Base-by-base conservation (phyloP, 108 stramenopile genomes). In the Conticribra guillardii region DNA sequence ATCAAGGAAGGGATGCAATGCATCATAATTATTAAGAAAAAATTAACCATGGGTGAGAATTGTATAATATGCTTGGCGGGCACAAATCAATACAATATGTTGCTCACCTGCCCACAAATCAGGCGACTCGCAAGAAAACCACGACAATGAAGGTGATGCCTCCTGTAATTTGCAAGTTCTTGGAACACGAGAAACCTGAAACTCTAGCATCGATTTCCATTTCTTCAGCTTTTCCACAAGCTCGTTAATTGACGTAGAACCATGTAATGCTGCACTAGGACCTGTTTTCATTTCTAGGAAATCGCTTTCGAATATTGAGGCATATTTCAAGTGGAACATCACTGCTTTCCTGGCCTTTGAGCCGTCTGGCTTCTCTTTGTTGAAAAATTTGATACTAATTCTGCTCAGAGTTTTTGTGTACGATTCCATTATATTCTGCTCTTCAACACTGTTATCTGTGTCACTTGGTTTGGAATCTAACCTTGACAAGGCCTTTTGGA, bases 191-290 rank as follows among this genome's bases (percentile, higher is more conserved):
- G 80, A 67, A 60, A 92, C 84, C 46, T 87, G 80, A 19, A 31
- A 63, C 60, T 94, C 90, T 2, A 94, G 81, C 54, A 80, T 81
- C 60, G 46, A 31, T 63, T 89, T 91, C 93, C 93, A 94, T 24
- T 66, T 78, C 37, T 87, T 73, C 9, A 94, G 79, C 31, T 73
- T 77, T 7, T 56, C 64, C 7, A 91, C 56, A 44, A 88, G 82
- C 15, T 86, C 84, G 46, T 82, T 64, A 1, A 86, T 80, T 3
- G 60, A 60, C 67, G 50, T 19, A n/a, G 9, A 4, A n/a, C 28
- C 28, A 5, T 8, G 33, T n/a, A 1, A n/a, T 34, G 8, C 26
- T 45, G 54, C 50, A 21, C 19, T 46, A 27, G 48, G 45, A 4
- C 31, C 49, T n/a, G 27, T 21, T 26, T 37, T 15, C 15, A 44